Evolutionary conservation across 2,329 filamentous ascomycete genomes (phyloP), one percentile per base, ranked within the genome.

Genomic region (Verticillium klebahnii): DNA sequence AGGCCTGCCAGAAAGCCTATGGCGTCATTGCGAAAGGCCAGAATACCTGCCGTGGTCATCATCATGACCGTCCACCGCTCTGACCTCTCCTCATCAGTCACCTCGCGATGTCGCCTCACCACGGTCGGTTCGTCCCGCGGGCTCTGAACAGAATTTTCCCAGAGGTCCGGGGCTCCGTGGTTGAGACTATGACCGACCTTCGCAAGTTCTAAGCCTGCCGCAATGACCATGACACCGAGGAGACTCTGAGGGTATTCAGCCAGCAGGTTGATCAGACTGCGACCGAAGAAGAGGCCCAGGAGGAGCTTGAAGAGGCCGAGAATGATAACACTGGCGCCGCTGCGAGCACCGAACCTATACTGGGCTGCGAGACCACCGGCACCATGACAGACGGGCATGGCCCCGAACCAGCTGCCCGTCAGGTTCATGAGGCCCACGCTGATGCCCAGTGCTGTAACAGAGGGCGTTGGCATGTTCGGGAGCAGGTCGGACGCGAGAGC

Each of bases 351-450:
- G 68, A 98, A 98, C 5, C 92, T 87, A 73, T 92, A 92, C 73
- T 98, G 94, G 0, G 90, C 95, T 5, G 95, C 95, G 0, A 98
- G 80, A 0, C 94, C 94, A 2, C 94, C 94, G 0, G 92, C 92
- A 5, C 94, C 94, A 72, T 98, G 95, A 71, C 95, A 98, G 4
- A 95, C 88, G 3, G 94, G 95, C 95, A 97, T 98, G 5, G 90
- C 90, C 57, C 93, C 93, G 69, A 97, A 96, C 91, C 92, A 96
- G 69, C 91, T 93, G 17, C 90, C 90, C 1, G 90, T 73, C 3
- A 97, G 78, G 72, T 98, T 98, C 86, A 97, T 96, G 2, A 81
- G 69, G 0, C 89, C 88, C 4, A 98, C 91, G 60, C 92, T 96
- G 63, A 93, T 73, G 1, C 93, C 94, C 34, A 98, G 81, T 0